Evolutionary conservation across 2,329 filamentous ascomycete species (phyloP).

Genomic region (Hypomyces rosellus): DNA sequence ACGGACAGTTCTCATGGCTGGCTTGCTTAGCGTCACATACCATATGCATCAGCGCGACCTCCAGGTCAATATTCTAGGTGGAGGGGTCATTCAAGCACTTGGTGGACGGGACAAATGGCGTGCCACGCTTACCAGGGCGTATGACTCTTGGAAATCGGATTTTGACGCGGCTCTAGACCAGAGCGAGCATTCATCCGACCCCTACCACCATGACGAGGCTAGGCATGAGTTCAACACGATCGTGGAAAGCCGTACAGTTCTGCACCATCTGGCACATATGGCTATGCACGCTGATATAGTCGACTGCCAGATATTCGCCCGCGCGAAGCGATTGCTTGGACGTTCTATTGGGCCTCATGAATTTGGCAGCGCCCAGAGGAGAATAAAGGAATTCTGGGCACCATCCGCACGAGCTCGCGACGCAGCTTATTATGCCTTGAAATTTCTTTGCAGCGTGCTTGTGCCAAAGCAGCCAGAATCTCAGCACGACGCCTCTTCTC

Average conservation of each 20-base stretch:
- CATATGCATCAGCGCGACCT: slow-evolving; percentile 96
- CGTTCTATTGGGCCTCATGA: slow-evolving; percentile 79
- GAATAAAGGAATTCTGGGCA: slow-evolving; percentile 87
- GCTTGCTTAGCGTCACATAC: slow-evolving; percentile 88
- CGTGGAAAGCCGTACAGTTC: slow-evolving; percentile 80
- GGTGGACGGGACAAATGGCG: slow-evolving; percentile 91
- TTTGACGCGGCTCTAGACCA: slow-evolving; percentile 77
- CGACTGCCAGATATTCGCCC: slow-evolving; percentile 94
- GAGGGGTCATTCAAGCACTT: slow-evolving; percentile 65
- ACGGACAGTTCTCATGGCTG: slow-evolving; percentile 88
- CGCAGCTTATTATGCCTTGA: slow-evolving; percentile 85
- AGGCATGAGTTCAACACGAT: slow-evolving; percentile 60
- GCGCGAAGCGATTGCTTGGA: slow-evolving; percentile 77
- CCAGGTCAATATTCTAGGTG: slow-evolving; percentile 77
- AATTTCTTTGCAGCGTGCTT: slow-evolving; percentile 81
- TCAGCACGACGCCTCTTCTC: slow-evolving; percentile 33
- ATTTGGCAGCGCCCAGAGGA: slow-evolving; percentile 68
- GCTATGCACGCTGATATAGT: slow-evolving; percentile 95
- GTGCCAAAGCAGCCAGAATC: slow-evolving; percentile 43
- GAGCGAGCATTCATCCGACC: slow-evolving; percentile 44
- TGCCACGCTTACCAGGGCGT: slow-evolving; percentile 74
- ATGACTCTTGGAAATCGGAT: slow-evolving; percentile 88
- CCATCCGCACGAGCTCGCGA: slow-evolving; percentile 82
- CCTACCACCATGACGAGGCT: slow-evolving; percentile 47
- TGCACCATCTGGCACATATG: slow-evolving; percentile 95